Evolutionary conservation across 1,139 yeast species (phyloP).

Genomic region (Meyerozyma carpophila): DNA sequence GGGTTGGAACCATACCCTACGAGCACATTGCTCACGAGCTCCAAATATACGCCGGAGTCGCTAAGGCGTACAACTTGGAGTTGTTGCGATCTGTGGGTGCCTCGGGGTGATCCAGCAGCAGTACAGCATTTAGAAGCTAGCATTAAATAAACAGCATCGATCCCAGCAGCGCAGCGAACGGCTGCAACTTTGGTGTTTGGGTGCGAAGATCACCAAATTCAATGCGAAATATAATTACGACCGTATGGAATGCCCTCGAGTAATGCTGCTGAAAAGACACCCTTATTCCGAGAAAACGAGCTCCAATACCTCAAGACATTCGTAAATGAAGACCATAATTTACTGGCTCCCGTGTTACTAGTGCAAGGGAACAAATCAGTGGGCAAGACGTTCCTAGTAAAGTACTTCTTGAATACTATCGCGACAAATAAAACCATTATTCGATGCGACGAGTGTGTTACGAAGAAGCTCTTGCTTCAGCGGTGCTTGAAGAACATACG

Average conservation of each 20-base stretch:
- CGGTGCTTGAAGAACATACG: conserved; percentile 27
- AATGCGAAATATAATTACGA: no score
- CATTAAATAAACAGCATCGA: background rate
- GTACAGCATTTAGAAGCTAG: conserved; percentile 3
- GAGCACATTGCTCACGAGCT: conserved; percentile 41
- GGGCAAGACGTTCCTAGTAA: conserved; percentile 34
- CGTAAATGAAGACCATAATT: conserved; percentile 15
- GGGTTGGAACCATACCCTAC: conserved; percentile 58
- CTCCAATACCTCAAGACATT: conserved; percentile 25
- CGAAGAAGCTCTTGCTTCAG: conserved; percentile 34
- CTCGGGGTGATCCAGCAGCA: conserved; percentile 5
- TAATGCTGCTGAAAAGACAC: background rate
- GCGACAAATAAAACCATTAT: conserved; percentile 22
- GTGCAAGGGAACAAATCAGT: conserved; percentile 39
- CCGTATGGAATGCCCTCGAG: background rate
- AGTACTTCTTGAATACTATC: conserved; percentile 18
- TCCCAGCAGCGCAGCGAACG: background rate
- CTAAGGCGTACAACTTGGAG: conserved; percentile 56
- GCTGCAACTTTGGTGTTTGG: background rate
- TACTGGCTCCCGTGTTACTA: conserved; percentile 25
- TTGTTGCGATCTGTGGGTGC: conserved; percentile 26
- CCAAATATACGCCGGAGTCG: conserved; percentile 51
- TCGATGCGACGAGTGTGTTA: conserved; percentile 36
- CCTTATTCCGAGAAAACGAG: conserved; percentile 18
- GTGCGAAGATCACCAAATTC: background rate